Evolutionary conservation across 2,329 filamentous ascomycete species (phyloP).

Genomic region (Cladorrhinum sp.): DNA sequence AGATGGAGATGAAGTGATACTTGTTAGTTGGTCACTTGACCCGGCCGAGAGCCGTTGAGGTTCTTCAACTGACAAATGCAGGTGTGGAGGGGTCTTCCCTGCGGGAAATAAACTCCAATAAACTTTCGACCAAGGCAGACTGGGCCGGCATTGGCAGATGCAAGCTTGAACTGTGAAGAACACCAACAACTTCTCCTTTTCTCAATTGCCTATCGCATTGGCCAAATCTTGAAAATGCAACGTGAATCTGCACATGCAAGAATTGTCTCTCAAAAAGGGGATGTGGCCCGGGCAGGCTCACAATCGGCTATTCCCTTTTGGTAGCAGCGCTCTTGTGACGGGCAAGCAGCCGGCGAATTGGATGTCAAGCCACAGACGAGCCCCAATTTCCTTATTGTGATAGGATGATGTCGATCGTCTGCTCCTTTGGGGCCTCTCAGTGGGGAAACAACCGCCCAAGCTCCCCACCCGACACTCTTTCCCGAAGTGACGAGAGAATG

Average conservation of each 20-base stretch:
- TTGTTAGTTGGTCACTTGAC: neutral
- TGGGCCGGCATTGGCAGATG: neutral
- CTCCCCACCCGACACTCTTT: conserved; percentile 1
- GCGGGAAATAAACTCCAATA: neutral
- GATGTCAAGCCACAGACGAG: conserved; percentile 17
- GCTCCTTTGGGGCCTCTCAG: conserved; percentile 4
- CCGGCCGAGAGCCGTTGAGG: neutral
- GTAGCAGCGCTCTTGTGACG: conserved; percentile 22
- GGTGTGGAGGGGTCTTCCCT: neutral
- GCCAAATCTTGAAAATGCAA: conserved; percentile 1
- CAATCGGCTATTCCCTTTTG: conserved; percentile 19
- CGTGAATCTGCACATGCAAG: conserved; percentile 4
- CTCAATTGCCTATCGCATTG: neutral
- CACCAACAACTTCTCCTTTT: neutral
- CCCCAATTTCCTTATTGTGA: conserved; percentile 28
- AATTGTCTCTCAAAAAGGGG: conserved; percentile 12
- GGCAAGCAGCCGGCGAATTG: conserved; percentile 22
- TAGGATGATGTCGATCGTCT: conserved; percentile 25
- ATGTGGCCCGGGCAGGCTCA: conserved; percentile 8
- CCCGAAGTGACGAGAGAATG: neutral
- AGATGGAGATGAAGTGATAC: neutral
- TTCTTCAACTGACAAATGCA: neutral
- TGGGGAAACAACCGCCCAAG: conserved; percentile 1
- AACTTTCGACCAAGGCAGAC: neutral
- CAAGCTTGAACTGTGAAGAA: neutral